Percentiles rank a stretch among this genome's conserved stretches.
phyloP scores from a whole-genome alignment of 305 asterid species.

The Stenogyne calaminthoides region DNA sequence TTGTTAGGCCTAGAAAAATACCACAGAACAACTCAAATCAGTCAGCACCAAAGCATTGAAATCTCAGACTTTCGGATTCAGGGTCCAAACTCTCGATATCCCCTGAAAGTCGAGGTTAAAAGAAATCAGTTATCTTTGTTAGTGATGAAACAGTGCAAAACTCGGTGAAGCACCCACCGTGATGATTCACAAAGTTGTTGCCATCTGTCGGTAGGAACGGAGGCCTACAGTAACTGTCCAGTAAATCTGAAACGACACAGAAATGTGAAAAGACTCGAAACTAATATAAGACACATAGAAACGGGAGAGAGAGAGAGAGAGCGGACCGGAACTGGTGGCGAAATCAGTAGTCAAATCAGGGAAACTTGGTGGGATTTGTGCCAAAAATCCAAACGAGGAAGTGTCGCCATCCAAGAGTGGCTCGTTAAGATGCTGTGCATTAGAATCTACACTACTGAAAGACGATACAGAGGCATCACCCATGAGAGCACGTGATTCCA shows the following conservation, averaged over 20 bases:
- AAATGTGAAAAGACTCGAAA: slow-evolving; percentile 1
- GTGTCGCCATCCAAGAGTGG: slow-evolving; percentile 63
- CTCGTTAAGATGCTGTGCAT: slow-evolving; percentile 61
- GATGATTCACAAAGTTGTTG: slow-evolving; percentile 58
- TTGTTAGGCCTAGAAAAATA: slow-evolving; percentile 21
- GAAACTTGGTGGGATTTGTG: slow-evolving; percentile 57
- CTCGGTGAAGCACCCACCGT: slow-evolving; percentile 45
- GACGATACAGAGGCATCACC: slow-evolving; percentile 74
- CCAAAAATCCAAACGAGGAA: slow-evolving; percentile 60
- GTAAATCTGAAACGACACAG: slow-evolving; percentile 42
- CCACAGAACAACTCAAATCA: slow-evolving; percentile 30
- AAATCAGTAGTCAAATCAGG: slow-evolving; percentile 65
- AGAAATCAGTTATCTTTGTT: slow-evolving; percentile 4
- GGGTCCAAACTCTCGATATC: slow-evolving; percentile 54
- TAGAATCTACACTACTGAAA: slow-evolving; percentile 71
- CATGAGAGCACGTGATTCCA: slow-evolving; percentile 62
- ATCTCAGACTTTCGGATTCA: slow-evolving; percentile 54
- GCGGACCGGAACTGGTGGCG: slow-evolving; percentile 53
- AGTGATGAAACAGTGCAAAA: slow-evolving; percentile 6
- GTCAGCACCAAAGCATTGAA: slow-evolving; percentile 52
- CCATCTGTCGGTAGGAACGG: slow-evolving; percentile 52
- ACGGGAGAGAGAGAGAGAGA: slow-evolving; percentile 43
- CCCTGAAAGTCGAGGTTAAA: slow-evolving; percentile 36
- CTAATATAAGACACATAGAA: not conserved
- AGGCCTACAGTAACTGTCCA: slow-evolving; percentile 61